Conservation (phyloP, 306 rosid species). For the Quercus gilva region DNA sequence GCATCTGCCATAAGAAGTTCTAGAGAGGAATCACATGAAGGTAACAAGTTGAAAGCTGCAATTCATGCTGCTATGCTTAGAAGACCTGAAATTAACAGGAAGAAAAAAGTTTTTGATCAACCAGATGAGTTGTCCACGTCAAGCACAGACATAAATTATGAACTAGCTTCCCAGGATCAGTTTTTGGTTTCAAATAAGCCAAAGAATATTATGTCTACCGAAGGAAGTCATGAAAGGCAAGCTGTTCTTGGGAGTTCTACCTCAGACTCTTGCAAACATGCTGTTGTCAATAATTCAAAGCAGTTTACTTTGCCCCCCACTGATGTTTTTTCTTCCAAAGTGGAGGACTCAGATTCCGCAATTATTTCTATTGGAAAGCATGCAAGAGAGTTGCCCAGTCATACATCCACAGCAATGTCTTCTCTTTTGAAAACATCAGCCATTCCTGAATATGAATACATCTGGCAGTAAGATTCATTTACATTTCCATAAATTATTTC, state of each 20-base stretch:
- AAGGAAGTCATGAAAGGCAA: conserved; percentile 37
- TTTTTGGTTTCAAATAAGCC: conserved; percentile 35
- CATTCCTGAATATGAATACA: conserved; percentile 73
- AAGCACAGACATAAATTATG: conserved; percentile 43
- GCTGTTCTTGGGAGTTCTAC: conserved; percentile 36
- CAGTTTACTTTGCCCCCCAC: conserved; percentile 25
- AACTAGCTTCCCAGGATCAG: conserved; percentile 45
- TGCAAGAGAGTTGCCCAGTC: conserved; percentile 38
- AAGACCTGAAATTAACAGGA: conserved; percentile 77
- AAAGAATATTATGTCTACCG: conserved; percentile 40
- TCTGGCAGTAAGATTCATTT: conserved; percentile 78
- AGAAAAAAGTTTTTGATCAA: conserved; percentile 49
- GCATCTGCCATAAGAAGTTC: conserved; percentile 41
- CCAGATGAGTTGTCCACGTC: conserved; percentile 44
- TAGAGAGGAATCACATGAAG: conserved; percentile 49
- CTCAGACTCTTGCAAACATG: conserved; percentile 30
- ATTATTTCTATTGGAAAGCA: conserved; percentile 39
- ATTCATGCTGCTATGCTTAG: conserved; percentile 72
- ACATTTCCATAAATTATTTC: conserved; percentile 17
- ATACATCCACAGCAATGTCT: conserved; percentile 28
- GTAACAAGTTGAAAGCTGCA: conserved; percentile 73
- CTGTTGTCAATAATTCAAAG: conserved; percentile 31
- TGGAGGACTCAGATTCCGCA: conserved; percentile 31
- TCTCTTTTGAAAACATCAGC: conserved; percentile 43
- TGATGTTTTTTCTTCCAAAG: conserved; percentile 38